Evolutionary conservation across 2,329 filamentous ascomycete genomes (phyloP).

Genomic region (Amesomyces nigricolor): DNA sequence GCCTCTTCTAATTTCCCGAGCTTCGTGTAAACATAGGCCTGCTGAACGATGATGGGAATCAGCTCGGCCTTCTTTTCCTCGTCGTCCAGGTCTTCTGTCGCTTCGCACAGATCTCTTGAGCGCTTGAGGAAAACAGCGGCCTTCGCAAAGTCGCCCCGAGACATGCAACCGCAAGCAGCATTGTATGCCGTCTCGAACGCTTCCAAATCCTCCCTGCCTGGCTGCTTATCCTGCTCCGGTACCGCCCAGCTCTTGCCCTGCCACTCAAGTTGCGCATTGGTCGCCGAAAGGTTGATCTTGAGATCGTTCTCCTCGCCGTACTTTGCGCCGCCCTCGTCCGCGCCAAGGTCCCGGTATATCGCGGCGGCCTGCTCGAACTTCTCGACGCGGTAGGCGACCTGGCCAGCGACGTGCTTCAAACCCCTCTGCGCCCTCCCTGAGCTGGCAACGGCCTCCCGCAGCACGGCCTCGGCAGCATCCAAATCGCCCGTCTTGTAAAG

Average conservation of each 20-base stretch:
- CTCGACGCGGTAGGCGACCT: conserved; percentile 69
- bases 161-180: conserved; percentile 66
- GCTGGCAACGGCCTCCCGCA: conserved; percentile 24
- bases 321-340: conserved; percentile 37
- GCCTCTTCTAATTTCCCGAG: conserved; percentile 64
- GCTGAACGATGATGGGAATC: conserved; percentile 69
- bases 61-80: conserved; percentile 71
- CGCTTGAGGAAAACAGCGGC: conserved; percentile 64
- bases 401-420: conserved; percentile 53
- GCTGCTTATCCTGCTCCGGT: conserved; percentile 48
- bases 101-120: conserved; percentile 65
- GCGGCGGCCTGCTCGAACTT: conserved; percentile 61
- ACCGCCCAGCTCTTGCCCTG: conserved; percentile 49
- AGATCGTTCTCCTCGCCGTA: conserved; percentile 67
- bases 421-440: conserved; percentile 11
- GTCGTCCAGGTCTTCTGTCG: conserved; percentile 64
- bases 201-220: conserved; percentile 58
- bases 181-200: conserved; percentile 82
- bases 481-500: conserved; percentile 73
- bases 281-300: conserved; percentile 68
- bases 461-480: conserved; percentile 51
- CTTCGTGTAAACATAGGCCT: conserved; percentile 64
- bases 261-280: conserved; percentile 69
- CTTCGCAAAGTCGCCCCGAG: conserved; percentile 58
- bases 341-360: conserved; percentile 55